phyloP scores from a whole-genome alignment of 495 filamentous ascomycete genomes.

The Neurospora terricola region DNA sequence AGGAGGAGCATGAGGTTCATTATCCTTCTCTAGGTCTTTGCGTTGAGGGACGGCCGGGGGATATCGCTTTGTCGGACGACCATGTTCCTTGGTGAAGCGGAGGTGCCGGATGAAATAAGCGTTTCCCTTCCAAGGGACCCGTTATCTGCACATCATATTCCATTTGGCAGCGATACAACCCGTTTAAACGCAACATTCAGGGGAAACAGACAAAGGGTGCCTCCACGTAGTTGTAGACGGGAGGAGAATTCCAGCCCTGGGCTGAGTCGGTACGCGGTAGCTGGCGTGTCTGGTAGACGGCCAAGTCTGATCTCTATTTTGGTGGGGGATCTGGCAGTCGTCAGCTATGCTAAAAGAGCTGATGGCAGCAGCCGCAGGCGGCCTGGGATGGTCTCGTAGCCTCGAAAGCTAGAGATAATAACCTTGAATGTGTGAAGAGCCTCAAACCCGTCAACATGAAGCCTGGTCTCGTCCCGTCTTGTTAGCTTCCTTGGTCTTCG shows the following conservation, averaged over 20 bases:
- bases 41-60: not conserved
- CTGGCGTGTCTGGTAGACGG: not conserved
- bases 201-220: not conserved
- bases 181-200: not conserved
- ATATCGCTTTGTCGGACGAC: not conserved
- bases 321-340: not conserved
- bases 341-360: not conserved
- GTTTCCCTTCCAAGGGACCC: not conserved
- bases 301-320: not conserved
- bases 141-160: not conserved
- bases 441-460: not conserved
- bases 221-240: not conserved
- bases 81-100: not conserved
- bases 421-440: not conserved
- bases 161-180: not conserved
- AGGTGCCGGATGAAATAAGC: not conserved
- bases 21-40: not conserved
- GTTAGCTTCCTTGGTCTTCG: not conserved
- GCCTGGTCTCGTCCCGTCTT: not conserved
- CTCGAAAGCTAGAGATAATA: not conserved
- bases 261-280: not conserved
- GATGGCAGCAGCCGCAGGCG: not conserved
- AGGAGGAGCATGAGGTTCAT: not conserved
- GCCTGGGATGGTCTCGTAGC: not conserved
- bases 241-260: not conserved